Conservation (phyloP, 1,284 basidiomycete species). For the Schizophyllum amplum region DNA sequence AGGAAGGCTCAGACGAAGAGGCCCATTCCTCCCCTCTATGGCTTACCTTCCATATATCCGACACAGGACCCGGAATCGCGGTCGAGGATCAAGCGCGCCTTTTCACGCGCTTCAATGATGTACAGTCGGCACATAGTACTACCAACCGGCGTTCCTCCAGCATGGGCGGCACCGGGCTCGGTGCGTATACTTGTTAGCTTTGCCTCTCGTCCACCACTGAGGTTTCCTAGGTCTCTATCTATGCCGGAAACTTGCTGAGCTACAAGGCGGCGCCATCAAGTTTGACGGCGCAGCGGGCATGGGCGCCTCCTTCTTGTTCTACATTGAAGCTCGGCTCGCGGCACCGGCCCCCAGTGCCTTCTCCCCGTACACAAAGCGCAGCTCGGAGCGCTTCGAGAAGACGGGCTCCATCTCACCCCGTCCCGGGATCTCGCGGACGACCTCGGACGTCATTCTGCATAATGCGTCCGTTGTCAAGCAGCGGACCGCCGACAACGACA, state of each 20-base stretch:
- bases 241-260: not conserved
- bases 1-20: not conserved
- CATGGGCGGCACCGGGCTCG: slow-evolving; percentile 7
- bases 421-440: not conserved
- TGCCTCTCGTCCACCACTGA: no score
- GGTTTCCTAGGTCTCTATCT: not conserved
- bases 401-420: not conserved
- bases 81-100: slow-evolving; percentile 7
- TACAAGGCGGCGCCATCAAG: not conserved
- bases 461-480: no score
- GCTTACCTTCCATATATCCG: slow-evolving; percentile 2
- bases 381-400: not conserved
- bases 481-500: no score
- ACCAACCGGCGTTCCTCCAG: slow-evolving; percentile 1
- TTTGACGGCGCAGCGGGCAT: not conserved
- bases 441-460: not conserved
- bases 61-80: slow-evolving; percentile 6
- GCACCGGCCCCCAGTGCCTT: not conserved
- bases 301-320: not conserved
- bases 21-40: slow-evolving; percentile 3
- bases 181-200: not conserved
- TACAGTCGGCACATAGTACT: not conserved
- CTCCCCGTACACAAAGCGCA: not conserved
- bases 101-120: slow-evolving; percentile 7
- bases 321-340: not conserved